phyloP scores from a whole-genome alignment of 176 grass and related monocot genomes.

The Aegilops umbellulata region DNA sequence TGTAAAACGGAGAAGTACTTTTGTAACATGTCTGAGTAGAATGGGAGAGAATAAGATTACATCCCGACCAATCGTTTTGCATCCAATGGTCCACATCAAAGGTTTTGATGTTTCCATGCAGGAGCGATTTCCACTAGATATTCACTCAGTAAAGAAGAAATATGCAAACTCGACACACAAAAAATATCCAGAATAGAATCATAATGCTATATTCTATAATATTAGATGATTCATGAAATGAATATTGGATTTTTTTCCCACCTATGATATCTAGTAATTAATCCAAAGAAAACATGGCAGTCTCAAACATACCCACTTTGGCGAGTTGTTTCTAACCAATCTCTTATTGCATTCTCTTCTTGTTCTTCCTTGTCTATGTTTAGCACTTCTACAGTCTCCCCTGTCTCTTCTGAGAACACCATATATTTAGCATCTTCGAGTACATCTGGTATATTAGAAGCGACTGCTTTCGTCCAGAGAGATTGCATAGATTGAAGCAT shows the following conservation, averaged over 20 bases:
- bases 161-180: background rate
- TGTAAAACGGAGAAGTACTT: background rate
- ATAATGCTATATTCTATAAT: background rate
- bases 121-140: background rate
- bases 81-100: background rate
- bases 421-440: background rate
- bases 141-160: background rate
- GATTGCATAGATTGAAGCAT: background rate
- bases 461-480: background rate
- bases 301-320: background rate
- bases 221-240: background rate
- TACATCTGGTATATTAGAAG: background rate
- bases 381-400: background rate
- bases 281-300: background rate
- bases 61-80: background rate
- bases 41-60: background rate
- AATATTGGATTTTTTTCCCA: background rate
- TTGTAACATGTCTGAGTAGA: background rate
- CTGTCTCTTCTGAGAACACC: background rate
- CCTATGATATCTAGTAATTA: background rate
- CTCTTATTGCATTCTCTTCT: constrained; percentile 2
- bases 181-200: background rate
- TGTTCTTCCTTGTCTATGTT: background rate
- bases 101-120: background rate
- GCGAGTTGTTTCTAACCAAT: constrained; percentile 2